Percentiles rank a stretch among this genome's conserved stretches.
These are phyloP conservation scores for Paspalum vaginatum DNA, from an alignment of 176 grass and related monocot species.

Conservation along the genomic window DNA sequence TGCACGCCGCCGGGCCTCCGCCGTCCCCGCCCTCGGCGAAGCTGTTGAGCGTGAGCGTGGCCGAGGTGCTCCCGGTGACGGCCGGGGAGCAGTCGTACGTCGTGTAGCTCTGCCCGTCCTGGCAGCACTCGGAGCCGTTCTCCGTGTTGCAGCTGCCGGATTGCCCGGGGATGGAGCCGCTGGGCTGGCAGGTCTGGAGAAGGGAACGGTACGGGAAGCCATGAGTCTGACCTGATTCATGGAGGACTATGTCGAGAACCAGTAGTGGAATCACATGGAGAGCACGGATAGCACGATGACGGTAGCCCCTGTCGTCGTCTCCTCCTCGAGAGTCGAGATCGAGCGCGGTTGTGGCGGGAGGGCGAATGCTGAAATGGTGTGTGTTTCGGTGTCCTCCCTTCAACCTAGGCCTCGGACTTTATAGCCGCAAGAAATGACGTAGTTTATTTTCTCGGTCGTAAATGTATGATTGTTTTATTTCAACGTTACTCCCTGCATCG, in stretches of 20 bases:
- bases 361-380: no score
- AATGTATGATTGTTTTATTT: no score
- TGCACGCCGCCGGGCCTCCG: neutral
- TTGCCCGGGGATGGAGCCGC: neutral
- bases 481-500: no score
- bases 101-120: neutral
- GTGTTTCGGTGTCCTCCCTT: no score
- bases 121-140: constrained; percentile 2
- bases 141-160: neutral
- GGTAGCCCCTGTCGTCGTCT: no score
- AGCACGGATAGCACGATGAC: neutral
- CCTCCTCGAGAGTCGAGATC: no score
- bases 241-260: neutral
- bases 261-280: neutral
- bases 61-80: neutral
- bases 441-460: no score
- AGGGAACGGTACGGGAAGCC: neutral
- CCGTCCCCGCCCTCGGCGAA: neutral
- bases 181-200: neutral
- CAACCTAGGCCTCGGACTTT: no score
- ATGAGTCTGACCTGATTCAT: neutral
- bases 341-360: no score
- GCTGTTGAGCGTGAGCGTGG: neutral
- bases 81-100: neutral
- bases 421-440: no score